Conservation (phyloP, 805 yeast species). For the Cyberlindnera americana region DNA sequence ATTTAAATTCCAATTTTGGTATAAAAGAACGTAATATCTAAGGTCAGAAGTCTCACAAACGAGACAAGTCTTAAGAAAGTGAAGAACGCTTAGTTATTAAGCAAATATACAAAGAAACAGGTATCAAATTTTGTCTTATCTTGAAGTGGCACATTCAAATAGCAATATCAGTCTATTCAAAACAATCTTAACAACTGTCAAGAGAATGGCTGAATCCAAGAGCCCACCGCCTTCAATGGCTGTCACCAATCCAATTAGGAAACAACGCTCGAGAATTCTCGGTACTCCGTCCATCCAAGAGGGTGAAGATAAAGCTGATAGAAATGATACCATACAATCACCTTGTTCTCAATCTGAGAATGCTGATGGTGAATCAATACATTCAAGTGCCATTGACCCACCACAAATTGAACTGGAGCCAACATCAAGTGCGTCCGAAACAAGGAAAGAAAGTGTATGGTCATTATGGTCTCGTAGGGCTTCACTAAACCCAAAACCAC, state of each 20-base stretch:
- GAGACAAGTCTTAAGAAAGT: too few relatives aligned
- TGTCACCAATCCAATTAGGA: conserved; percentile 3
- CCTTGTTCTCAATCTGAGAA: too few relatives aligned
- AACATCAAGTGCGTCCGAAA: background rate
- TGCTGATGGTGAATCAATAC: background rate
- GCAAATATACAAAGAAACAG: too few relatives aligned
- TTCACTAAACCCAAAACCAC: conserved; percentile 4
- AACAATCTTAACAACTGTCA: background rate
- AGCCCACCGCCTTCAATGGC: background rate
- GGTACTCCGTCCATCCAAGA: conserved; percentile 12
- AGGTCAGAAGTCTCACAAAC: too few relatives aligned
- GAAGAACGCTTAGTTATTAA: too few relatives aligned
- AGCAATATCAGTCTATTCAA: too few relatives aligned
- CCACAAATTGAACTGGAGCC: background rate
- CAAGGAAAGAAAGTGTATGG: conserved; percentile 16
- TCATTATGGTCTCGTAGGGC: conserved; percentile 12
- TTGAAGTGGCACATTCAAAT: too few relatives aligned
- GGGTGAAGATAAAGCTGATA: background rate
- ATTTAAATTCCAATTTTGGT: too few relatives aligned
- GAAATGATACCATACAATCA: too few relatives aligned
- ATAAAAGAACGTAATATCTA: too few relatives aligned
- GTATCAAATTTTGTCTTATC: too few relatives aligned
- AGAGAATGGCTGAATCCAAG: too few relatives aligned
- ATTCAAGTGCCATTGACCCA: background rate
- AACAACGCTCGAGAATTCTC: conserved; percentile 13